Percentiles rank a stretch among this genome's conserved stretches.
Evolutionary conservation across 225 moss, liverwort and hornwort species (phyloP).

Genomic region (Neckera pumila): DNA sequence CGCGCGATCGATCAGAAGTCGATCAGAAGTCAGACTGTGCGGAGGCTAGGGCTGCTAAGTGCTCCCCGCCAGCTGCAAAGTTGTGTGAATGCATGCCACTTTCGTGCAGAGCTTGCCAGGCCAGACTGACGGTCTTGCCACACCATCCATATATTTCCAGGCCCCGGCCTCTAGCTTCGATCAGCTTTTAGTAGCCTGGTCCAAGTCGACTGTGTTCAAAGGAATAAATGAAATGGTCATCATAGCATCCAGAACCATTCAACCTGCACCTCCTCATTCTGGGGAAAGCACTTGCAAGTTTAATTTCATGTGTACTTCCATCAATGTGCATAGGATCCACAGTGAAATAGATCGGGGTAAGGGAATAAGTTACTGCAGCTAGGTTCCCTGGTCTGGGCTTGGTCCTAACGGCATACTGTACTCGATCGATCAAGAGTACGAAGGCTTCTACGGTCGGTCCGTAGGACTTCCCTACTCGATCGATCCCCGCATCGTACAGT

Average conservation of each 20-base stretch:
- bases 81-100: neutral
- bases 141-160: neutral
- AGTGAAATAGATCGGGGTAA: neutral
- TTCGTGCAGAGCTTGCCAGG: neutral
- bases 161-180: too few relatives aligned
- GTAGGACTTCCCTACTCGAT: neutral
- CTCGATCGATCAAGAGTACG: neutral
- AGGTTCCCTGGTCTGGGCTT: neutral
- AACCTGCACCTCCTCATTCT: neutral
- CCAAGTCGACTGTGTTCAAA: neutral
- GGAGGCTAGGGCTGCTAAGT: neutral
- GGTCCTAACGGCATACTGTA: neutral
- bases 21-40: neutral
- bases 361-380: too few relatives aligned
- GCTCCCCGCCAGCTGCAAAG: neutral
- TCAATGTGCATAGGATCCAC: neutral
- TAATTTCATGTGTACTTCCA: neutral
- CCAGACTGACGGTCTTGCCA: neutral
- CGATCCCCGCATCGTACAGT: neutral
- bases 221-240: neutral
- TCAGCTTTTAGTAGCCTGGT: neutral
- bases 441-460: neutral
- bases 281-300: neutral
- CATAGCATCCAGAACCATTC: neutral
- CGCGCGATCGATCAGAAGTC: too few relatives aligned